Conservation (phyloP, 2,329 filamentous ascomycete species). For the Dendrostoma leiphaemia region DNA sequence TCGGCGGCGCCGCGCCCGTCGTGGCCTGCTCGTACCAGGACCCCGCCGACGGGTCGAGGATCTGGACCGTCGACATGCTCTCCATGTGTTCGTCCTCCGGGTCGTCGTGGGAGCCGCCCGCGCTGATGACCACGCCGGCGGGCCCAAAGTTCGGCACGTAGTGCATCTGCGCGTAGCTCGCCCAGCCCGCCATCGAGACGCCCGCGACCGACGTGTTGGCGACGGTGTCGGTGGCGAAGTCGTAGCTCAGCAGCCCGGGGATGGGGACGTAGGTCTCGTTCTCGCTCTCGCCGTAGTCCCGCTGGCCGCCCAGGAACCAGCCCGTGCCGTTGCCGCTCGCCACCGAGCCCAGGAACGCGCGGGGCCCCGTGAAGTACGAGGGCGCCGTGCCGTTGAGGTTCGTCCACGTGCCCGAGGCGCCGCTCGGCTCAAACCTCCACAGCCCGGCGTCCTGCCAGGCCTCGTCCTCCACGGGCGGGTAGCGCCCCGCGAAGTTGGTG, state of each 20-base stretch:
- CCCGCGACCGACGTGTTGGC: slow-evolving; percentile 5
- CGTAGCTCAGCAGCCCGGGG: slow-evolving; percentile 11
- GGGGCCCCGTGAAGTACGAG: neutral
- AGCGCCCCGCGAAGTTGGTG: slow-evolving; percentile 7
- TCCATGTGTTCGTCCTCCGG: neutral
- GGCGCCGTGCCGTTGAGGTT: slow-evolving; percentile 7
- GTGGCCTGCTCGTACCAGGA: slow-evolving; percentile 24
- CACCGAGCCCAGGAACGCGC: slow-evolving; percentile 1
- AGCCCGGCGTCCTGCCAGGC: slow-evolving; percentile 1
- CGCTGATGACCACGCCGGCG: slow-evolving; percentile 3
- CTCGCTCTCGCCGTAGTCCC: neutral
- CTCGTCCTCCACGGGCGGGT: neutral
- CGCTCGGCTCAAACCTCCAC: slow-evolving; percentile 11
- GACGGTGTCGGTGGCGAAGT: slow-evolving; percentile 4
- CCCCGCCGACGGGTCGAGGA: slow-evolving; percentile 19
- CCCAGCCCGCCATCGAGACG: neutral
- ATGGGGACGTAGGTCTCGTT: slow-evolving; percentile 3
- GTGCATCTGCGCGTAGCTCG: slow-evolving; percentile 3
- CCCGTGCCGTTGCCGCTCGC: slow-evolving; percentile 13
- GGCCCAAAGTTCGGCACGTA: slow-evolving; percentile 13
- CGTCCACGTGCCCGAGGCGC: slow-evolving; percentile 7
- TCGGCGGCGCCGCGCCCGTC: slow-evolving; percentile 17
- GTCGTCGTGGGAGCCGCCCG: neutral
- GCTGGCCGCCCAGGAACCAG: slow-evolving; percentile 8
- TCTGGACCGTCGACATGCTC: slow-evolving; percentile 16